Conservation (phyloP, 768 basidiomycete genomes). For the Agaricus subrufescens region DNA sequence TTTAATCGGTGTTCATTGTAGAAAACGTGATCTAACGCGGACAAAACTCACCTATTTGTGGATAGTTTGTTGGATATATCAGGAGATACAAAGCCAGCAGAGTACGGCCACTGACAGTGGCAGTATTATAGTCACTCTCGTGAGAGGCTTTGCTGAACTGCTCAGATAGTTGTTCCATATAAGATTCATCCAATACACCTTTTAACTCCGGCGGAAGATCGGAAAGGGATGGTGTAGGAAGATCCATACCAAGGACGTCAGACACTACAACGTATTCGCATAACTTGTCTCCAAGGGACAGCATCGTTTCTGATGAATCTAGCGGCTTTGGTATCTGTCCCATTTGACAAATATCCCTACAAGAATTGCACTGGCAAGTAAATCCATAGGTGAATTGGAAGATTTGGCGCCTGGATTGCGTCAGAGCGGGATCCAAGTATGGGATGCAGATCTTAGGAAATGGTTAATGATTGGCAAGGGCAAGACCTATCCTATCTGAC, state of each 20-base stretch:
- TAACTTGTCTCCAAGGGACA: slow-evolving; percentile 26
- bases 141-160: slow-evolving; percentile 68
- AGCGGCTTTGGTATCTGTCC: slow-evolving; percentile 36
- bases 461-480: slow-evolving; percentile 1
- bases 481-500: slow-evolving; percentile 29
- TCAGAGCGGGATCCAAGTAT: slow-evolving; percentile 74
- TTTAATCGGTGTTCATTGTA: slow-evolving; percentile 20
- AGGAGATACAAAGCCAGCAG: slow-evolving; percentile 63
- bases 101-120: slow-evolving; percentile 49
- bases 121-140: slow-evolving; percentile 49
- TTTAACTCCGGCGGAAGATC: slow-evolving; percentile 36
- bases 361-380: slow-evolving; percentile 56
- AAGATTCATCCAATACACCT: slow-evolving; percentile 50
- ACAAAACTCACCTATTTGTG: slow-evolving; percentile 63
- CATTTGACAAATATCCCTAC: slow-evolving; percentile 36
- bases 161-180: slow-evolving; percentile 54
- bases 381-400: slow-evolving; percentile 66
- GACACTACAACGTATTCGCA: slow-evolving; percentile 33
- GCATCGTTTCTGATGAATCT: slow-evolving; percentile 24
- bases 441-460: slow-evolving; percentile 59
- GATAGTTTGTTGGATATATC: slow-evolving; percentile 74
- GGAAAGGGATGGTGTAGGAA: slow-evolving; percentile 26
- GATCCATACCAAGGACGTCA: slow-evolving; percentile 13
- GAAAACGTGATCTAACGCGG: neutral
- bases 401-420: slow-evolving; percentile 54